Evolutionary conservation across 352 stramenopile species (phyloP).

Genomic region (Globisporangium carolinianum): DNA sequence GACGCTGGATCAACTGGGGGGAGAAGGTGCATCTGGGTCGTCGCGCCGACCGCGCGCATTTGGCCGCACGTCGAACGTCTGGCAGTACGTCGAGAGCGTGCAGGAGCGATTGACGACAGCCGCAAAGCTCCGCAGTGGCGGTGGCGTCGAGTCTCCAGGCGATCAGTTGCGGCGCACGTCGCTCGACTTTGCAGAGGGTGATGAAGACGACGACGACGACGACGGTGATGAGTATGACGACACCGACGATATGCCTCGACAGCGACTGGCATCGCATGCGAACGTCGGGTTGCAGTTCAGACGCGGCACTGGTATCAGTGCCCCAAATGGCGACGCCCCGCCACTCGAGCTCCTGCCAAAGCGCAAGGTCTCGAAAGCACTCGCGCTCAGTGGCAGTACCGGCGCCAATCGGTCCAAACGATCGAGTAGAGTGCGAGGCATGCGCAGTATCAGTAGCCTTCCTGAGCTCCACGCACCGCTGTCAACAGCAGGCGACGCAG

Average conservation of each 20-base stretch:
- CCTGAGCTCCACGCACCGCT: conserved; percentile 24
- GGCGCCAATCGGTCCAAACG: not conserved
- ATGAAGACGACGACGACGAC: conserved; percentile 7
- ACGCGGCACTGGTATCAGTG: too few species aligned
- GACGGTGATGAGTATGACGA: not conserved
- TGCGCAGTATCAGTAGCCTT: conserved; percentile 28
- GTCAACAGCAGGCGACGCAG: not conserved
- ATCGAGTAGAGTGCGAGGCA: conserved; percentile 4
- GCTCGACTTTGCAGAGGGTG: conserved; percentile 9
- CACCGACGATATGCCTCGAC: not conserved
- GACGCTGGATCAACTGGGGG: too few species aligned
- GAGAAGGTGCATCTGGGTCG: not conserved
- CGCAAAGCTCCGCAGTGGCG: not conserved
- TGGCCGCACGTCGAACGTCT: conserved; percentile 62
- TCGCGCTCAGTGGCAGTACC: not conserved
- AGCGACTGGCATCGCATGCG: not conserved
- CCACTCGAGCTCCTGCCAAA: conserved; percentile 2
- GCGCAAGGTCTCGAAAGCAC: conserved; percentile 11
- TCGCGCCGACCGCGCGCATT: conserved; percentile 35
- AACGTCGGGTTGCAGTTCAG: too few species aligned
- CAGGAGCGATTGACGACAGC: conserved; percentile 27
- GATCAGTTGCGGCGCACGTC: conserved; percentile 7
- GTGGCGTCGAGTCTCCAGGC: not conserved
- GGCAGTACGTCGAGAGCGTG: conserved; percentile 55
- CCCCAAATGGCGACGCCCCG: not conserved